A percentile compares a stretch with the other conserved stretches of the same genome.
Evolutionary conservation across 768 basidiomycete species (phyloP).

Genomic region (Amanita inopinata): DNA sequence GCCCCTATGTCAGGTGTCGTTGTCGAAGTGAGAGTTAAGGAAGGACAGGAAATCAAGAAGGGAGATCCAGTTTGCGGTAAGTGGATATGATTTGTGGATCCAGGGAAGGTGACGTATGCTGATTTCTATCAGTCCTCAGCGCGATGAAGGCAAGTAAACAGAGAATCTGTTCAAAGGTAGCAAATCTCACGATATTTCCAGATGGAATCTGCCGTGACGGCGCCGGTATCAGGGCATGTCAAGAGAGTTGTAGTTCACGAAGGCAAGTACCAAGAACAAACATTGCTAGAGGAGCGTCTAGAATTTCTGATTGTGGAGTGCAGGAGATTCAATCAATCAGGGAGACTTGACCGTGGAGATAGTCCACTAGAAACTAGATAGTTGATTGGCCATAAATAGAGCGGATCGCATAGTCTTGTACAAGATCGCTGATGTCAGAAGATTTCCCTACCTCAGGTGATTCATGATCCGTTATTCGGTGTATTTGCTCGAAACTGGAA

Average conservation of each 20-base stretch:
- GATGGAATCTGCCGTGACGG: slow-evolving; percentile 98
- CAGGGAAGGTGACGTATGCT: slow-evolving; percentile 14
- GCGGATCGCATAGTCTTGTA: too few species aligned
- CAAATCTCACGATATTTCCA: slow-evolving; percentile 21
- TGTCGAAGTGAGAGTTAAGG: slow-evolving; percentile 95
- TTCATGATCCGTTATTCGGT: slow-evolving; percentile 8
- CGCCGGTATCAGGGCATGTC: slow-evolving; percentile 93
- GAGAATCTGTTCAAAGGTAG: slow-evolving; percentile 4
- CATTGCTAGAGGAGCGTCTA: neutral
- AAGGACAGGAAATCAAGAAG: slow-evolving; percentile 96
- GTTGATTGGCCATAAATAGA: too few species aligned
- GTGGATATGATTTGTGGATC: slow-evolving; percentile 21
- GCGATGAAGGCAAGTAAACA: slow-evolving; percentile 80
- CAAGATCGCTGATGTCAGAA: too few species aligned
- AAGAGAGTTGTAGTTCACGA: slow-evolving; percentile 88
- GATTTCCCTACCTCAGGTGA: too few species aligned
- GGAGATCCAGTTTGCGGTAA: slow-evolving; percentile 90
- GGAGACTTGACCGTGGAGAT: slow-evolving; percentile 91
- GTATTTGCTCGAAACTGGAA: too few species aligned
- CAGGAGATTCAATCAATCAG: slow-evolving; percentile 91
- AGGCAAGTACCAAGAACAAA: slow-evolving; percentile 33
- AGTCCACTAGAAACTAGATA: slow-evolving; percentile 38
- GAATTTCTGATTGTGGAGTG: slow-evolving; percentile 4
- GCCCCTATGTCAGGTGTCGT: slow-evolving; percentile 98
- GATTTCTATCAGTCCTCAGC: slow-evolving; percentile 59